These are phyloP conservation scores for Pseudocercospora ulei DNA, from an alignment of 2,329 filamentous ascomycete genomes.

Conservation along the genomic window DNA sequence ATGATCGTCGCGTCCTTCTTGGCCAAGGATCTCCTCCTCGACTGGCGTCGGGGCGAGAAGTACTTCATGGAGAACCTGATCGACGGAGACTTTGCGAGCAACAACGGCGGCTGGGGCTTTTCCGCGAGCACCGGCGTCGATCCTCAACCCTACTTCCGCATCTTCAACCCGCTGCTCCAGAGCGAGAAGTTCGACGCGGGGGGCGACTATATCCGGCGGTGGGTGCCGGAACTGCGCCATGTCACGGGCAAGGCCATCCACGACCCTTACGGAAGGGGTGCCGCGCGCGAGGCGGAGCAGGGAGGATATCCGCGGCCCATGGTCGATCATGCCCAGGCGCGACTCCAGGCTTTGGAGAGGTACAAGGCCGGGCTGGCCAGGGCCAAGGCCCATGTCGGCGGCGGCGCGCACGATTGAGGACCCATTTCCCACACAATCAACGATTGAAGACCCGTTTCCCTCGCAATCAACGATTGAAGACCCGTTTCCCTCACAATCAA, in stretches of 20 bases:
- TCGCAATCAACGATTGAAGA: too few relatives aligned
- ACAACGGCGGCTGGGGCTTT: slow-evolving; percentile 63
- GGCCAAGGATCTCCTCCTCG: slow-evolving; percentile 67
- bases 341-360: slow-evolving; percentile 56
- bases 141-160: slow-evolving; percentile 79
- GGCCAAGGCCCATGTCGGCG: slow-evolving; percentile 39
- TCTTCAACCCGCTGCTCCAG: slow-evolving; percentile 79
- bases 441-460: too few relatives aligned
- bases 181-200: slow-evolving; percentile 74
- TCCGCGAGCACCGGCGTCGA: slow-evolving; percentile 63
- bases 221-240: slow-evolving; percentile 63
- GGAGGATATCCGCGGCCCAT: slow-evolving; percentile 64
- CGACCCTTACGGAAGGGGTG: slow-evolving; percentile 64
- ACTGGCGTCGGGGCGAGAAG: slow-evolving; percentile 72
- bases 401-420: slow-evolving; percentile 30
- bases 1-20: slow-evolving; percentile 79
- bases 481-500: too few relatives aligned
- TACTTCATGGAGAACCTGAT: slow-evolving; percentile 76
- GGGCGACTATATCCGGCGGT: slow-evolving; percentile 71
- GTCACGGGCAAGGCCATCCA: slow-evolving; percentile 63
- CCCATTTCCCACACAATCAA: too few relatives aligned
- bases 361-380: slow-evolving; percentile 59
- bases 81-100: slow-evolving; percentile 70
- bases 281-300: slow-evolving; percentile 49
- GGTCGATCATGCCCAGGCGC: slow-evolving; percentile 61